Base-by-base conservation (phyloP, 305 asterid species). In the Ilex paraguariensis region DNA sequence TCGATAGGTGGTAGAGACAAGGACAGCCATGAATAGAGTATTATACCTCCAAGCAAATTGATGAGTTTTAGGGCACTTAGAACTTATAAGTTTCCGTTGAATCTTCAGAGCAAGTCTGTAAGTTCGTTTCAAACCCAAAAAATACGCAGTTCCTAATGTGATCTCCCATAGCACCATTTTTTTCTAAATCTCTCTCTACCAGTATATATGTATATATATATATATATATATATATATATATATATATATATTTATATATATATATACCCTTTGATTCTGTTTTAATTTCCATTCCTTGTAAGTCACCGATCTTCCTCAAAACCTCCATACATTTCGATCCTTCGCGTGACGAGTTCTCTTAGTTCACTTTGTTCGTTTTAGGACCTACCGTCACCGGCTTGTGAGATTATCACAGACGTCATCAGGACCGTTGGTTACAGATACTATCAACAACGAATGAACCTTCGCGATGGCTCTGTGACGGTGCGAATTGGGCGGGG, bases 81-180 rank as follows among this genome's bases (percentile, higher is more conserved):
- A 81, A 72, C 64, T 68, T 61, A 86, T 78, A 53, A 87, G 73
- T 80, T 60, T 78, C 60, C 91, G 78, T 72, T 87, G 95, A 71
- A 80, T 71, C 72, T 57, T 82, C 61, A 87, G 82, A 66, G 84
- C 88, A 69, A 87, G 84, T 57, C 59, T 77, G 73, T 82, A 82
- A 10, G 91, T 84, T 70, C 89, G 80, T 68, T 65, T 79, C 36
- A 87, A 74, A 53, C 95, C 95, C 76, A 87, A 63, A 82, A 87
- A 87, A 70, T 84, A 87, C 52, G 95, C 95, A 33, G 95, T 84
- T 4, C 65, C 87, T 80, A 87, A 71, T 71, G 95, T 77, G 71
- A 87, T 75, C 75, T 87, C 95, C 95, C 95, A 87, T 45, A 88
- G 68, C 75, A 82, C 94, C 91, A 88, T 84, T 64, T 36, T 7